These are phyloP conservation scores for Metschnikowia vanudenii DNA, from an alignment of 805 yeast genomes.

Conservation along the genomic window DNA sequence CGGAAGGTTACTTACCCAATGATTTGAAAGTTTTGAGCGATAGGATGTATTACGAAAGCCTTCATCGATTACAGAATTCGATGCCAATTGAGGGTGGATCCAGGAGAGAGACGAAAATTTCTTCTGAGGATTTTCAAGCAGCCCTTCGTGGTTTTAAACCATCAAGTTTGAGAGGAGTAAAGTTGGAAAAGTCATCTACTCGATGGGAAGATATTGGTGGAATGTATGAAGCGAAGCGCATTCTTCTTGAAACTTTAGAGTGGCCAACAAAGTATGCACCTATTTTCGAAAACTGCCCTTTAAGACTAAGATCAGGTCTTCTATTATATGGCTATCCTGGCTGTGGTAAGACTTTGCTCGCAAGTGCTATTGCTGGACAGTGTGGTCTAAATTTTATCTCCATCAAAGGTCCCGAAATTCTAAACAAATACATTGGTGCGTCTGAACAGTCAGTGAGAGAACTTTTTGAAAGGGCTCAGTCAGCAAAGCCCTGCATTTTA, in stretches of 20 bases:
- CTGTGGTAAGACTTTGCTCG: slow-evolving; percentile 91
- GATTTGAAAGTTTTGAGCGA: slow-evolving; percentile 74
- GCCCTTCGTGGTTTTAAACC: slow-evolving; percentile 76
- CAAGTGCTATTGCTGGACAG: slow-evolving; percentile 90
- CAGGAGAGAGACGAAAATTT: slow-evolving; percentile 9
- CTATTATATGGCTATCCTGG: slow-evolving; percentile 95
- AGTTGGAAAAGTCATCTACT: slow-evolving; percentile 70
- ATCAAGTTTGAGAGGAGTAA: slow-evolving; percentile 80
- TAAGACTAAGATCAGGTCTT: slow-evolving; percentile 85
- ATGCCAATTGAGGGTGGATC: neutral
- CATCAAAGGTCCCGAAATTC: slow-evolving; percentile 92
- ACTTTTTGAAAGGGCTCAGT: slow-evolving; percentile 87
- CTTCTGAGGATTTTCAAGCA: slow-evolving; percentile 44
- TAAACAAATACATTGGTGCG: slow-evolving; percentile 95
- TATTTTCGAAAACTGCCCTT: slow-evolving; percentile 84
- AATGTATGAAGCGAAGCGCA: slow-evolving; percentile 65
- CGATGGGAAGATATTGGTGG: slow-evolving; percentile 94
- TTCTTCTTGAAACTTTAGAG: slow-evolving; percentile 83
- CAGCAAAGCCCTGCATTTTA: slow-evolving; percentile 89
- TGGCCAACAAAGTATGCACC: slow-evolving; percentile 98
- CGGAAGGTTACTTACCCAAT: slow-evolving; percentile 87
- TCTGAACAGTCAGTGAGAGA: slow-evolving; percentile 94
- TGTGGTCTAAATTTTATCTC: slow-evolving; percentile 93
- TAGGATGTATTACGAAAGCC: slow-evolving; percentile 57
- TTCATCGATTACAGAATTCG: neutral